These are phyloP conservation scores for Neurospora cerealis DNA, from an alignment of 495 filamentous ascomycete species.

Conservation along the genomic window DNA sequence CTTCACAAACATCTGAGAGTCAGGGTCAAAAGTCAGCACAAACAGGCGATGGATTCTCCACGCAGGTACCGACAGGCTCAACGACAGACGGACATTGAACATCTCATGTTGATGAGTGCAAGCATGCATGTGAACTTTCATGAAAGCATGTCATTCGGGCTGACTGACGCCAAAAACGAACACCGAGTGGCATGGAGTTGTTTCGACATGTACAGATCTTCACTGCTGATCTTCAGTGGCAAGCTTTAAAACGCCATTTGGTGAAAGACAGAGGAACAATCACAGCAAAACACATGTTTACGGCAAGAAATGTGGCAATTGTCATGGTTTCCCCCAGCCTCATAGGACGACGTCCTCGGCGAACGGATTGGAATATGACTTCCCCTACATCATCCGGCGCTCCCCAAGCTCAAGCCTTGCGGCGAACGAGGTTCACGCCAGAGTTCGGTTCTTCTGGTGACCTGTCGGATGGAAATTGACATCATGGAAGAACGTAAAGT, in stretches of 20 bases:
- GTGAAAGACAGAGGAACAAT: background rate
- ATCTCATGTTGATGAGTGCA: background rate
- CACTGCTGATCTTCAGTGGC: background rate
- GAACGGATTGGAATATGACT: slow-evolving; percentile 80
- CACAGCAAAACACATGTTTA: background rate
- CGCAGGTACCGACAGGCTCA: background rate
- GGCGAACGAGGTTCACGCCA: slow-evolving; percentile 55
- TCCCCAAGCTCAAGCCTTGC: slow-evolving; percentile 40
- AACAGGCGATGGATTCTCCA: background rate
- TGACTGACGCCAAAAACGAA: background rate
- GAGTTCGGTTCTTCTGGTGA: slow-evolving; percentile 61
- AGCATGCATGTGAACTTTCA: background rate
- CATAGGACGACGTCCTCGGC: slow-evolving; percentile 73
- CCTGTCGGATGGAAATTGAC: slow-evolving; percentile 90
- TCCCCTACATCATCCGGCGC: slow-evolving; percentile 47
- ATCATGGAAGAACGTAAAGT: slow-evolving; percentile 42
- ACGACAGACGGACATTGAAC: background rate
- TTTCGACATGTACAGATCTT: background rate
- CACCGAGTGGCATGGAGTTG: background rate
- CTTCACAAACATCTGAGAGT: background rate
- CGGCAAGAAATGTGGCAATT: slow-evolving; percentile 47
- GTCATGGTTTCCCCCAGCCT: slow-evolving; percentile 83
- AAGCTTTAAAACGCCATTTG: background rate
- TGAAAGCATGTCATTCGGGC: background rate
- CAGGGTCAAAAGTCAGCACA: background rate